A percentile compares a stretch with the other conserved stretches of the same genome.
phyloP scores from a whole-genome alignment of 768 basidiomycete genomes.

The Termitomyces sp. region DNA sequence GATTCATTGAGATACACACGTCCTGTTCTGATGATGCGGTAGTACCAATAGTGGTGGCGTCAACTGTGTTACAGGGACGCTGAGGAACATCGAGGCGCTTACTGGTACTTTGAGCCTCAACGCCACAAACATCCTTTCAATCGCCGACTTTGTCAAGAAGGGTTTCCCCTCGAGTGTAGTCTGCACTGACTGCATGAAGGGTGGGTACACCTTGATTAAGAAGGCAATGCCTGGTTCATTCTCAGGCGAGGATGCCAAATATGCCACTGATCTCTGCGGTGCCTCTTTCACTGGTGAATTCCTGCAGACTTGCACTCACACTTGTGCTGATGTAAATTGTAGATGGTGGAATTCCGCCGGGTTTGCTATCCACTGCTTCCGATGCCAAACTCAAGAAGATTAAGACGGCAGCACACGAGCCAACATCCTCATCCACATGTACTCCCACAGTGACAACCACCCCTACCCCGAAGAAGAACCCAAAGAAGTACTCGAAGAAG shows the following conservation, averaged over 20 bases:
- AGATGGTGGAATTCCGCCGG: conserved; percentile 21
- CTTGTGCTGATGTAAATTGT: neutral
- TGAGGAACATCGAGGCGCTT: conserved; percentile 41
- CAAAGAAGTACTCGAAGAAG: neutral
- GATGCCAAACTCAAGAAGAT: neutral
- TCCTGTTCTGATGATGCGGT: neutral
- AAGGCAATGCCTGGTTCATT: conserved; percentile 30
- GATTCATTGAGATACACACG: neutral
- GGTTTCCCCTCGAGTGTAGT: conserved; percentile 29
- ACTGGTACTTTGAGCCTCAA: conserved; percentile 26
- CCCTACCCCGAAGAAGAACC: neutral
- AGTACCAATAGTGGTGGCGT: conserved; percentile 19
- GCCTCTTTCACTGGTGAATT: conserved; percentile 38
- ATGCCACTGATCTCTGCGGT: conserved; percentile 31
- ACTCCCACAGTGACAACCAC: conserved; percentile 5
- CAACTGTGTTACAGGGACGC: conserved; percentile 52
- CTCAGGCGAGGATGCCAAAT: conserved; percentile 17
- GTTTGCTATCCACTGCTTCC: conserved; percentile 11
- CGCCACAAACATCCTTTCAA: conserved; percentile 21
- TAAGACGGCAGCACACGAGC: neutral
- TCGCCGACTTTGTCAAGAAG: conserved; percentile 21
- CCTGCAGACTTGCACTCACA: neutral
- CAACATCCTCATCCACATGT: conserved; percentile 1
- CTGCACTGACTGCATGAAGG: conserved; percentile 46
- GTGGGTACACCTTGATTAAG: conserved; percentile 33